phyloP scores from a whole-genome alignment of 73 alveolate genomes.

The Tetrahymena malaccensis region DNA sequence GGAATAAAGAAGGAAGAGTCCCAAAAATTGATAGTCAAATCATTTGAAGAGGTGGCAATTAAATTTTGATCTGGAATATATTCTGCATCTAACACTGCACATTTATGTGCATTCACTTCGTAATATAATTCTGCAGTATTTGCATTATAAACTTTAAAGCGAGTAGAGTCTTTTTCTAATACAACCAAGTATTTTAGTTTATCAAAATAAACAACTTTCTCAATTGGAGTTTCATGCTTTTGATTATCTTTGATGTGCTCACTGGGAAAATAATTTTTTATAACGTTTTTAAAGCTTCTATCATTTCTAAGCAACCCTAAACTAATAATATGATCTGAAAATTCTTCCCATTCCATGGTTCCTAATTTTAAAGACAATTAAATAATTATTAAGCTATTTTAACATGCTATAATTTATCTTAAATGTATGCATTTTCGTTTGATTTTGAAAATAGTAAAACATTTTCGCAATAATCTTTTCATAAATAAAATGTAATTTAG shows the following conservation, averaged over 20 bases:
- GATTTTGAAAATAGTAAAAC: not conserved
- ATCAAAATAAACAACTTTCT: constrained; percentile 81
- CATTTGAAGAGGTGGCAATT: constrained; percentile 92
- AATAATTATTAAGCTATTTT: not conserved
- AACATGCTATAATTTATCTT: not conserved
- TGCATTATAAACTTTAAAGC: constrained; percentile 84
- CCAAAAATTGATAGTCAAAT: constrained; percentile 93
- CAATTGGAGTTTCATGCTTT: constrained; percentile 90
- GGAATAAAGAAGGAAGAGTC: constrained; percentile 78
- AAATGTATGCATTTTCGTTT: too few species aligned
- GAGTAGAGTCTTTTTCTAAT: constrained; percentile 88
- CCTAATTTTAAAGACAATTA: not conserved
- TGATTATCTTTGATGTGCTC: constrained; percentile 71
- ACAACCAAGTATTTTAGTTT: constrained; percentile 82
- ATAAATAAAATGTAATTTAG: not conserved
- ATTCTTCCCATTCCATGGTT: constrained; percentile 95
- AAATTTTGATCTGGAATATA: constrained; percentile 68
- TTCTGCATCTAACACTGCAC: constrained; percentile 92
- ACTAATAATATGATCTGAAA: constrained; percentile 91
- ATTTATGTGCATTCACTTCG: constrained; percentile 81
- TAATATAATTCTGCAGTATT: constrained; percentile 70
- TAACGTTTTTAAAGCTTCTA: constrained; percentile 85
- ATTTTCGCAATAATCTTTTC: not conserved
- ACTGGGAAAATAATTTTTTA: constrained; percentile 80
- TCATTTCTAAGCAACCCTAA: constrained; percentile 90